Base-by-base conservation (phyloP, 805 yeast species). In the Zygotorulaspora florentina region DNA sequence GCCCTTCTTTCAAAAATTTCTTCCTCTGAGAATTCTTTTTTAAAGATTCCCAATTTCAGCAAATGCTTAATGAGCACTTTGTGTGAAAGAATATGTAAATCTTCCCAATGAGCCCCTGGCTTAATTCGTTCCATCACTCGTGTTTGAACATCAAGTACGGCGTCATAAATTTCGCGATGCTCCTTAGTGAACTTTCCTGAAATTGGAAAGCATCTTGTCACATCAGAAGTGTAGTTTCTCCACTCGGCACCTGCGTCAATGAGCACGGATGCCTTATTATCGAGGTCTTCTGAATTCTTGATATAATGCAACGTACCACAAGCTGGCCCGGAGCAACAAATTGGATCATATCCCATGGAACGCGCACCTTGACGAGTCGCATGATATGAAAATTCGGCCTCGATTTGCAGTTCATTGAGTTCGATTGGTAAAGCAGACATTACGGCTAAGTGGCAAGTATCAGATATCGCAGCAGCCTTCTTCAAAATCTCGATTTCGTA, bases 191-290 rank as follows among this genome's bases (percentile, higher is more conserved):
- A 91, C 44, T 83, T 81, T 6, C 99, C 99, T 51, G 73, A 77
- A 45, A 88, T 80, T 25, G 99, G 99, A 78, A 89, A 91, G 62
- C 95, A 86, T 62, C 99, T 78, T 12, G 99, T 93, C 35, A 93
- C 96, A 64, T 91, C 99, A 36, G 88, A 75, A 2, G 96, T 90
- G 66, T 91, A 91, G 64, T 87, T 81, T 53, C 79, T 78, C 96
- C 97, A 91, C 67, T 91, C 98, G 2, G 96, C 96, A 45, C 99
- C 99, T 8, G 98, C 97, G 69, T 91, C 99, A 43, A 91, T 83
- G 50, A 91, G 75, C 10, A 91, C 75, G 5, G 90, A 76, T 39
- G 77, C 79, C 58, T 80, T 81, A 15, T 75, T 76, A 9, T 64
- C 72, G 47, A 83, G 59, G 3, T 74, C 69, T 42, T 79, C 83